Conservation (phyloP, 495 filamentous ascomycete species). For the Neurospora pannonica region DNA sequence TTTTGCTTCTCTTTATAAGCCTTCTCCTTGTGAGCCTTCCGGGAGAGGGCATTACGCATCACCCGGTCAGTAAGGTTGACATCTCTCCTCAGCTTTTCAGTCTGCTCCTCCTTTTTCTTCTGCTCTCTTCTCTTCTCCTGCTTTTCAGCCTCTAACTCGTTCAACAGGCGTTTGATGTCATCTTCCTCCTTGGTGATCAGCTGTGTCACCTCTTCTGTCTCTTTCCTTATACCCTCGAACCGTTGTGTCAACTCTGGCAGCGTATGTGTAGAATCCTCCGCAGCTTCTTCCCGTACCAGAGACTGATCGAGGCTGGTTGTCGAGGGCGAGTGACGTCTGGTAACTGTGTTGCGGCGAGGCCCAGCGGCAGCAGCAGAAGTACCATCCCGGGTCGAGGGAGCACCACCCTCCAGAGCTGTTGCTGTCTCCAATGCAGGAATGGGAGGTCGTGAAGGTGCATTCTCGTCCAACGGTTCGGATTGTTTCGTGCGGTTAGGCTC, state of each 20-base stretch:
- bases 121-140: conserved; percentile 64
- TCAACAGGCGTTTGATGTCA: conserved; percentile 57
- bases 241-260: conserved; percentile 55
- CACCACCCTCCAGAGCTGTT: conserved; percentile 39
- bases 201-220: conserved; percentile 50
- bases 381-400: conserved; percentile 53
- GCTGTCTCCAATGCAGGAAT: conserved; percentile 46
- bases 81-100: conserved; percentile 70
- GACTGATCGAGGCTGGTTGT: conserved; percentile 49
- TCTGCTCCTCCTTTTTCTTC: conserved; percentile 78
- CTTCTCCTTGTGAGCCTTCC: conserved; percentile 73
- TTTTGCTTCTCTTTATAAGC: conserved; percentile 62
- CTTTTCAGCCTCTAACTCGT: conserved; percentile 62
- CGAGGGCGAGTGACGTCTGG: conserved; percentile 68
- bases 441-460: conserved; percentile 26
- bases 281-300: conserved; percentile 32
- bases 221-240: conserved; percentile 60
- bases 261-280: conserved; percentile 33
- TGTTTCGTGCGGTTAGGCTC: conserved; percentile 32
- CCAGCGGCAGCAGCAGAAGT: conserved; percentile 44
- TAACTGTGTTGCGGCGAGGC: conserved; percentile 56
- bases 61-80: conserved; percentile 69
- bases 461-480: conserved; percentile 27
- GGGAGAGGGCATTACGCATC: conserved; percentile 75
- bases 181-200: conserved; percentile 54